Percentiles rank a stretch among this genome's conserved stretches.
Evolutionary conservation across 352 stramenopile species (phyloP).

Genomic region (Stramenopiles sp.): DNA sequence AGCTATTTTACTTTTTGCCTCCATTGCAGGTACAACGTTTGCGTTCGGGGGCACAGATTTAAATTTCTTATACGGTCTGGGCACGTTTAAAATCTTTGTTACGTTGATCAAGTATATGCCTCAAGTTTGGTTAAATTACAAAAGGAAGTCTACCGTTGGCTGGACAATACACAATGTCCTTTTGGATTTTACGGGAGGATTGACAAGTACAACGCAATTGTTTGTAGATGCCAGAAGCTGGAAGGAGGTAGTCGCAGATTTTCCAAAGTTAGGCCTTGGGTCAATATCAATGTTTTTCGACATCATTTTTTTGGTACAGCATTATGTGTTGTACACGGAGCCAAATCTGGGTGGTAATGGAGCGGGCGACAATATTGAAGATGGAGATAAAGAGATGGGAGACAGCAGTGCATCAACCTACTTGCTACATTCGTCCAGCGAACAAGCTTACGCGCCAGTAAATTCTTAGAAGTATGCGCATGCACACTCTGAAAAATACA

Average conservation of each 20-base stretch:
- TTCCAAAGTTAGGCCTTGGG: conserved; percentile 83
- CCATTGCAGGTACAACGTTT: conserved; percentile 1
- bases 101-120: conserved; percentile 86
- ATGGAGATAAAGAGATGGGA: too few relatives aligned
- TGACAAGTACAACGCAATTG: conserved; percentile 70
- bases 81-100: conserved; percentile 78
- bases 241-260: conserved; percentile 77
- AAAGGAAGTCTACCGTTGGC: conserved; percentile 76
- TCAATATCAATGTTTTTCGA: conserved; percentile 89
- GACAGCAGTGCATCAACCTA: too few relatives aligned
- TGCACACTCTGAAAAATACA: too few relatives aligned
- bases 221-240: conserved; percentile 80
- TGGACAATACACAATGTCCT: conserved; percentile 95
- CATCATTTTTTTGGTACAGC: conserved; percentile 83
- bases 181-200: conserved; percentile 81
- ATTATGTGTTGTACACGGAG: conserved; percentile 75
- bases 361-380: too few relatives aligned
- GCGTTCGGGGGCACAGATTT: conserved; percentile 29
- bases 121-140: conserved; percentile 80
- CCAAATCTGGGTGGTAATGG: too few relatives aligned
- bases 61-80: conserved; percentile 74
- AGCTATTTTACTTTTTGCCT: conserved; percentile 32
- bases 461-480: too few relatives aligned
- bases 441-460: too few relatives aligned
- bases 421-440: too few relatives aligned